These are phyloP conservation scores for Phaeosphaeria sp. DNA, from an alignment of 2,329 filamentous ascomycete genomes.

Conservation along the genomic window DNA sequence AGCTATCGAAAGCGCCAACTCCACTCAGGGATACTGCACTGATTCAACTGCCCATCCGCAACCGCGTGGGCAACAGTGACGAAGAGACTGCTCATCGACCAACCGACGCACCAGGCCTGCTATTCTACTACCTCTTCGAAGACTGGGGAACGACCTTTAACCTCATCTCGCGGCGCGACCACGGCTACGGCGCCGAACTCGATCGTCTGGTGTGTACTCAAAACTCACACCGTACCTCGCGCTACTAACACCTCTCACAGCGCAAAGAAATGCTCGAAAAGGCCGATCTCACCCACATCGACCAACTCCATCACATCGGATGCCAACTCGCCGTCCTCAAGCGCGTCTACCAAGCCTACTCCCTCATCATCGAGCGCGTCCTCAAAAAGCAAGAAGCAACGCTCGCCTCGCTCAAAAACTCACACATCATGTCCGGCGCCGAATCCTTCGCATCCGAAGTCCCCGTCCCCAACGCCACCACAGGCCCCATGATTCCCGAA, in stretches of 20 bases:
- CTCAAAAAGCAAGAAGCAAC: slow-evolving; percentile 55
- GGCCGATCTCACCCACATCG: slow-evolving; percentile 54
- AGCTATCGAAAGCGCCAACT: slow-evolving; percentile 63
- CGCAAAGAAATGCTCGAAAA: slow-evolving; percentile 62
- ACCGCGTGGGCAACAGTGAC: slow-evolving; percentile 52
- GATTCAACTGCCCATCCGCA: slow-evolving; percentile 53
- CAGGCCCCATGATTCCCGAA: slow-evolving; percentile 36
- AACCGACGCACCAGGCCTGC: slow-evolving; percentile 63
- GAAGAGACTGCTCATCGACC: slow-evolving; percentile 55
- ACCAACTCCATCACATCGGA: slow-evolving; percentile 65
- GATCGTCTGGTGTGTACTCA: slow-evolving; percentile 54
- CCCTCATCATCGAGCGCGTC: slow-evolving; percentile 65
- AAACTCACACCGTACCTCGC: neutral
- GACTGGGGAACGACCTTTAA: slow-evolving; percentile 68
- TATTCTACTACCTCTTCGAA: slow-evolving; percentile 73
- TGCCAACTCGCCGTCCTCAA: slow-evolving; percentile 66
- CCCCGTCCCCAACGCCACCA: slow-evolving; percentile 17
- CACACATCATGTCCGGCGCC: slow-evolving; percentile 44
- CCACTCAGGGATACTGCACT: slow-evolving; percentile 48
- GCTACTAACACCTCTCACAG: slow-evolving; percentile 27
- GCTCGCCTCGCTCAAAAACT: slow-evolving; percentile 53
- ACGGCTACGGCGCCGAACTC: slow-evolving; percentile 56
- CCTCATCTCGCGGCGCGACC: slow-evolving; percentile 58
- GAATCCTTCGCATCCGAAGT: slow-evolving; percentile 38
- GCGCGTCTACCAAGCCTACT: slow-evolving; percentile 67